Base-by-base conservation (phyloP, 345 rosid genomes). In the Sisymbrium altissimum region DNA sequence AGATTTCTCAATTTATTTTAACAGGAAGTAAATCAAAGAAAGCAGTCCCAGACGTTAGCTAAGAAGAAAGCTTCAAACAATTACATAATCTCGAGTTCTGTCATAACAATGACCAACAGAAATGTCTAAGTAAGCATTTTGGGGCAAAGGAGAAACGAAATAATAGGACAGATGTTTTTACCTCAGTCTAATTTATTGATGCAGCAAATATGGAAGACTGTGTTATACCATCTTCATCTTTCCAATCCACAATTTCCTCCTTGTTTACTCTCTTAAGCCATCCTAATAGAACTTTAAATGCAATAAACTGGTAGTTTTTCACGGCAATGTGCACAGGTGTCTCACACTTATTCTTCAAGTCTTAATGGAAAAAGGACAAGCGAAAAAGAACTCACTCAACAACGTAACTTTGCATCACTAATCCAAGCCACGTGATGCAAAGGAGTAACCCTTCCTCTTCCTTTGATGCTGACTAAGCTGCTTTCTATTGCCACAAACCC, bases 331-430 rank as follows among this genome's bases (percentile, higher is more conserved):
- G 87, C 48, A 80, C 56, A 0, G 72, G 77, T 2, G 74, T 78
- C 60, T 82, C 74, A 30, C 67, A 66, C 11, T 12, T 17, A 9
- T 43, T 23, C 0, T 78, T 84, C 32, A 78, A 56, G 41, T 72
- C 82, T 49, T 81, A 0, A 81, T 48, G 3, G 85, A 71, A 6
- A 64, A 66, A 5, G 80, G 71, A 11, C 73, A 81, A 45, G 54
- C 27, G 1, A 61, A 58, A 50, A 67, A 25, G 36, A 67, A 23
- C 44, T 67, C 62, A 14, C 49, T 27, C 50, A 67, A 54, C 41
- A 68, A 18, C n/a, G n/a, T n/a, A n/a, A n/a, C 10, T 76, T 39
- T 0, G 19, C 1, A 57, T 80, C 29, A 4, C 73, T 73, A 1
- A 1, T 13, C 21, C 32, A 21, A 11, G 70, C 83, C 11, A 35